Evolutionary conservation across 2,329 filamentous ascomycete species (phyloP).

Genomic region (Colletotrichum agaves): DNA sequence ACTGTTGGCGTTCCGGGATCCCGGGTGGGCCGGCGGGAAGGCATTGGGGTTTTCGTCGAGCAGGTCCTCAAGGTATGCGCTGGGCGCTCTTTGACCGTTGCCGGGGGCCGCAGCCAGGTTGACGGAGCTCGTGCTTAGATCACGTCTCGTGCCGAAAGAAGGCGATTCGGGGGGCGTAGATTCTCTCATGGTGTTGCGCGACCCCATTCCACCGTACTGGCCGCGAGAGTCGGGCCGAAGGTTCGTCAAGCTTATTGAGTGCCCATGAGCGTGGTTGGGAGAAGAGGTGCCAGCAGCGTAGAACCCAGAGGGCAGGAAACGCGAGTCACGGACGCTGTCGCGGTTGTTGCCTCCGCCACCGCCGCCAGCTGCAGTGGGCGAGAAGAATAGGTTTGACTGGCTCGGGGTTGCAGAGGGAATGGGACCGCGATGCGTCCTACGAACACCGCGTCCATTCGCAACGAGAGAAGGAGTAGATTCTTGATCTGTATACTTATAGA

Average conservation of each 20-base stretch:
- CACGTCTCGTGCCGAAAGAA: constrained; percentile 56
- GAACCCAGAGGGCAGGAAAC: constrained; percentile 91
- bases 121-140: constrained; percentile 73
- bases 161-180: constrained; percentile 75
- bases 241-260: constrained; percentile 70
- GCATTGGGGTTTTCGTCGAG: constrained; percentile 77
- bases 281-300: constrained; percentile 77
- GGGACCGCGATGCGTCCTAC: constrained; percentile 63
- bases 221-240: constrained; percentile 68
- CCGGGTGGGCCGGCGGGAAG: constrained; percentile 56
- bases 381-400: constrained; percentile 88
- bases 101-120: constrained; percentile 68
- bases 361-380: constrained; percentile 81
- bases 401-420: constrained; percentile 67
- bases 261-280: constrained; percentile 55
- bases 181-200: constrained; percentile 56
- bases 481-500: constrained; percentile 73
- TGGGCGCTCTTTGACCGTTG: constrained; percentile 79
- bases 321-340: constrained; percentile 68
- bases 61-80: constrained; percentile 89
- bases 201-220: constrained; percentile 50
- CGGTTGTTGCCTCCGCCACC: constrained; percentile 66
- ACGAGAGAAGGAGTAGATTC: constrained; percentile 64
- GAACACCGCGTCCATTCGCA: constrained; percentile 60
- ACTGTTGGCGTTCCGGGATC: constrained; percentile 22